These are phyloP conservation scores for Amoebophrya sp. DNA, from an alignment of 169 alveolate species.

Conservation along the genomic window DNA sequence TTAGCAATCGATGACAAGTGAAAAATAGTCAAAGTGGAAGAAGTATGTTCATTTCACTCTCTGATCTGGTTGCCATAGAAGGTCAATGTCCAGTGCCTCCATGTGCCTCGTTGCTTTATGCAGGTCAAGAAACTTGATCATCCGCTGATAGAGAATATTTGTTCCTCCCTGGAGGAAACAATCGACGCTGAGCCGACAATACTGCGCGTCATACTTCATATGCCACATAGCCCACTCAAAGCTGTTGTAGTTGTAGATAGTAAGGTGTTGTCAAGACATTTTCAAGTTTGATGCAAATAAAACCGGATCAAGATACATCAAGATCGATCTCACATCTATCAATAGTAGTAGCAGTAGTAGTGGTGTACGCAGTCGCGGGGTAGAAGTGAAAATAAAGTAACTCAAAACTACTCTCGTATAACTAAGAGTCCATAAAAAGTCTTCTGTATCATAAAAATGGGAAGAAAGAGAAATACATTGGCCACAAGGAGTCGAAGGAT, in stretches of 20 bases:
- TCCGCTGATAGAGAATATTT: neutral
- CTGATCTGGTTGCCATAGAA: too few species aligned
- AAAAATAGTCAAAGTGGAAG: too few species aligned
- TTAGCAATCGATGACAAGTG: too few species aligned
- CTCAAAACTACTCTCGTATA: neutral
- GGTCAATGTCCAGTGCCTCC: neutral
- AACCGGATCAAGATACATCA: too few species aligned
- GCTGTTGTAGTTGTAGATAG: too few species aligned
- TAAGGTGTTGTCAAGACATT: too few species aligned
- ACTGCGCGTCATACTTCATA: constrained; percentile 10
- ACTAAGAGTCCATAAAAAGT: neutral
- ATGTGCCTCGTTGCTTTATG: neutral
- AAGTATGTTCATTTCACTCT: too few species aligned
- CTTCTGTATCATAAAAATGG: neutral
- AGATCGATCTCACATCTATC: too few species aligned
- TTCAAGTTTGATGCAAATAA: too few species aligned
- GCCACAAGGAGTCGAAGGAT: neutral
- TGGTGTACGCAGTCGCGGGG: too few species aligned
- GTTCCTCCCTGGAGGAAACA: neutral
- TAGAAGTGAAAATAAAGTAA: too few species aligned
- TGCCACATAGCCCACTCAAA: neutral
- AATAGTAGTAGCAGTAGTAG: too few species aligned
- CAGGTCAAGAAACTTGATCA: neutral
- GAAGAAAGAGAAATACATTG: neutral
- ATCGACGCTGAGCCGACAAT: neutral